Base-by-base conservation (phyloP, 768 basidiomycete species). In the Rhizopogon salebrosus region DNA sequence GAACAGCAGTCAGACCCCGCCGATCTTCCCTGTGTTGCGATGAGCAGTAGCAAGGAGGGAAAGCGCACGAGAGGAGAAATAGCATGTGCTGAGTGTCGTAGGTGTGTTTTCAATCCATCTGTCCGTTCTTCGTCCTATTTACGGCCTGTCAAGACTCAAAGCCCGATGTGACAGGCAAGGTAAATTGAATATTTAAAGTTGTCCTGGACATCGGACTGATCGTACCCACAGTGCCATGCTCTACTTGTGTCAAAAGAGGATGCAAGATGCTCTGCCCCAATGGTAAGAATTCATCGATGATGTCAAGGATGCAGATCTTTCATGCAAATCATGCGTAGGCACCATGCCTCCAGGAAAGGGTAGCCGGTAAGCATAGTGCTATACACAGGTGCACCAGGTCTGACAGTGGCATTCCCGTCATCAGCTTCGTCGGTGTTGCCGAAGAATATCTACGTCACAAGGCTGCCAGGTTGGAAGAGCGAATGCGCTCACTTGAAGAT, bases 301-400 rank as follows among this genome's bases (percentile, higher is more conserved):
- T 26, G 18, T 50, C 10, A 14, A 35, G 24, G 23, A 35, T 20
- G 3, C 20, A 14, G 24, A 13, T 35, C 22, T 38, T 40, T 11
- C 34, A 13, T 34, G 8, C 34, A 48, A 14, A n/a, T 34, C 36
- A 41, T n/a, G 45, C 41, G 34, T 22, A 81, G 79, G 74, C 20
- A 77, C 75, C 13, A 75, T 81, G 41, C 78, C 80, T 8, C 78
- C 78, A 9, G 80, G 80, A 23, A 76, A 80, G 57, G 80, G 79
- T 16, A 78, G 77, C 57, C 75, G 79, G 73, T 76, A 55, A 52
- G 75, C 60, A 45, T 57, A 16, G 26, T 18, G 50, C 16, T 39
- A 20, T 40, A 27, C 23, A 10, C 9, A 23, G 24, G 48, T 26
- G 49, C 9, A 10, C 31, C 20, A 34, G 23, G 3, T 46, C 26